These are phyloP conservation scores for Aurifilum marmelostoma DNA, from an alignment of 2,329 filamentous ascomycete genomes.

Conservation along the genomic window DNA sequence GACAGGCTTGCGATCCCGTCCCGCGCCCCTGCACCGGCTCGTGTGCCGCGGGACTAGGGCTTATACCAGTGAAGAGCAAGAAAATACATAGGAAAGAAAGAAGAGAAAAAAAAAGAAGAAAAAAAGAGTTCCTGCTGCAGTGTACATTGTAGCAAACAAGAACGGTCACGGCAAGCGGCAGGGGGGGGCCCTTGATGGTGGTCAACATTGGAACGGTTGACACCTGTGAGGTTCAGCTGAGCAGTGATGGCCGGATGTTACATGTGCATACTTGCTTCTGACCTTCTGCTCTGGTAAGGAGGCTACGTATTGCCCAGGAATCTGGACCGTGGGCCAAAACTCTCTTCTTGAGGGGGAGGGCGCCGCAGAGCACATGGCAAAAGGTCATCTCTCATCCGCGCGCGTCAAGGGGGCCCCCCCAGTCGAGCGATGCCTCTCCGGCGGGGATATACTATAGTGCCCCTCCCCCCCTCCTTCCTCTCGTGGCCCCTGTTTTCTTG, in stretches of 20 bases:
- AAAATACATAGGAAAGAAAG: no score
- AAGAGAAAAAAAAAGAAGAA: not conserved
- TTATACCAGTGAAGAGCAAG: no score
- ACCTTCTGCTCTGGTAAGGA: no score
- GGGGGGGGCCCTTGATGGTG: no score
- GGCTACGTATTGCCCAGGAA: no score
- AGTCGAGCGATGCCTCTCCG: not conserved
- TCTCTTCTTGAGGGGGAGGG: not conserved
- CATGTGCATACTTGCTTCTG: no score
- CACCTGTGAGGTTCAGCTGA: no score
- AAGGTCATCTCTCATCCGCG: not conserved
- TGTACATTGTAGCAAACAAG: not conserved
- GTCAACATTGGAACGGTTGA: not conserved
- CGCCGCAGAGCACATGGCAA: not conserved
- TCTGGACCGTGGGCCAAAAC: not conserved
- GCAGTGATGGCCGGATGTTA: no score
- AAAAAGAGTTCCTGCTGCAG: not conserved
- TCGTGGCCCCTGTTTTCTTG: not conserved
- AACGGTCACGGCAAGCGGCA: not conserved
- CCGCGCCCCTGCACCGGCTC: not conserved
- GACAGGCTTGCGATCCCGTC: not conserved
- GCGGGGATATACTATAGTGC: no score
- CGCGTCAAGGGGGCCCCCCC: not conserved
- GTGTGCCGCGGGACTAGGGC: not conserved
- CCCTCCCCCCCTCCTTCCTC: no score